Conservation (phyloP, 495 filamentous ascomycete species). For the Penicillium arizonense region DNA sequence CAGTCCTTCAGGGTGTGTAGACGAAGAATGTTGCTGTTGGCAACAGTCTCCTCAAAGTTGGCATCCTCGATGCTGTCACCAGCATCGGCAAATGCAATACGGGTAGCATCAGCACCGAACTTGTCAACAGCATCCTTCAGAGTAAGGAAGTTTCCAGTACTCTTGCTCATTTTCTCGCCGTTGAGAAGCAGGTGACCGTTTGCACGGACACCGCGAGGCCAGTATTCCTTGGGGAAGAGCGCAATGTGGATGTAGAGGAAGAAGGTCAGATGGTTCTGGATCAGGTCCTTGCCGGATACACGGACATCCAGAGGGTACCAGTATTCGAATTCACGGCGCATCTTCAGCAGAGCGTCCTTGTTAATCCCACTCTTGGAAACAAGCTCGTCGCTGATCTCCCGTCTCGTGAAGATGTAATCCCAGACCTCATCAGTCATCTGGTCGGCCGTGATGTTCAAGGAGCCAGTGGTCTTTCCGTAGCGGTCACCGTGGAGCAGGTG, state of each 20-base stretch:
- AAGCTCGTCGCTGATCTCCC: constrained; percentile 63
- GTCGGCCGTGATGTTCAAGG: constrained; percentile 65
- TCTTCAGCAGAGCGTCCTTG: constrained; percentile 65
- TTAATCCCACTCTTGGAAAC: constrained; percentile 63
- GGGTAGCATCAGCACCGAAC: constrained; percentile 89
- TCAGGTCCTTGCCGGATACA: constrained; percentile 82
- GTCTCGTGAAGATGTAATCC: constrained; percentile 84
- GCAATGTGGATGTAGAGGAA: constrained; percentile 94
- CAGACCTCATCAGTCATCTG: constrained; percentile 96
- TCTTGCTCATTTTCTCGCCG: constrained; percentile 96
- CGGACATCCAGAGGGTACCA: constrained; percentile 92
- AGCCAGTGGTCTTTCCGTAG: constrained; percentile 71
- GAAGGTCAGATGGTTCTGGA: constrained; percentile 91
- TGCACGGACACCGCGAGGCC: constrained; percentile 77
- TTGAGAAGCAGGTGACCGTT: constrained; percentile 95
- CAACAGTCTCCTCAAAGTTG: constrained; percentile 95
- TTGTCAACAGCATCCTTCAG: constrained; percentile 82
- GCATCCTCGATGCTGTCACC: constrained; percentile 94
- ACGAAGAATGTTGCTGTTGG: constrained; percentile 84
- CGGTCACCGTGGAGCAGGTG: constrained; percentile 82
- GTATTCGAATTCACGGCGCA: constrained; percentile 92
- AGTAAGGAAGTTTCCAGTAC: constrained; percentile 93
- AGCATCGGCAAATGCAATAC: constrained; percentile 90
- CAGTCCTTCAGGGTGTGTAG: constrained; percentile 86
- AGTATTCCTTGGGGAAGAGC: constrained; percentile 81